Evolutionary conservation across 345 rosid species (phyloP), one percentile per base, ranked within the genome.

Genomic region (Jatropha curcas): DNA sequence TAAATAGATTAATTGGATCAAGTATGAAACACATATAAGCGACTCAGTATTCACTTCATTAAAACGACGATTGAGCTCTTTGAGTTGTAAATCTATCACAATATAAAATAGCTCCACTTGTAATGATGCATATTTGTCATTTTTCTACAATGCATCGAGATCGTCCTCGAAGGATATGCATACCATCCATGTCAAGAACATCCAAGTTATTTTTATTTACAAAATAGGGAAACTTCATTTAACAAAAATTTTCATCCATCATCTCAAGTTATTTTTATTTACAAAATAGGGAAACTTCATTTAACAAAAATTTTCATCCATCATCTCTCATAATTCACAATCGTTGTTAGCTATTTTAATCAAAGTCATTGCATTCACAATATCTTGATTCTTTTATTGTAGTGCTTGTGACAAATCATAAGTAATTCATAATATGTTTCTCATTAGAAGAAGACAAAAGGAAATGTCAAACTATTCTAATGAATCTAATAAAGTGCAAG

Each of bases 321-420:
- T 37, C 41, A 37, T 37, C 41, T 37, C 41, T 4, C 4, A 37
- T 37, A 37, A 8, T 3, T 37, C 7, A 19, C 20, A 46, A 25
- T 11, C 14, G 19, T 37, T 43, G 8, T 59, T 71, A 20, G 67
- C 2, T 43, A 60, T 14, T 5, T n/a, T 45, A 2, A 60, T 59
- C 16, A 71, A 60, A 0, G 45, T 1, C 51, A 65, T 55, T 4
- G 55, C 76, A 63, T 37, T 53, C 13, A 65, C 56, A 73, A 64
- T 73, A 39, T 64, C 63, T 73, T 73, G 56, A 64, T 73, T 53
- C 25, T 73, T 63, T 60, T 43, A 31, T 34, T 64, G 68, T n/a
- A 37, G 24, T n/a, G n/a, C 52, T 24, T 64, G 33, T 20, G 17
- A 63, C 8, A 63, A 39, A 7, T 34, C 48, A 30, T 37, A 1